Conservation (phyloP, 225 moss, liverwort and hornwort species). For the Lunularia cruciata region DNA sequence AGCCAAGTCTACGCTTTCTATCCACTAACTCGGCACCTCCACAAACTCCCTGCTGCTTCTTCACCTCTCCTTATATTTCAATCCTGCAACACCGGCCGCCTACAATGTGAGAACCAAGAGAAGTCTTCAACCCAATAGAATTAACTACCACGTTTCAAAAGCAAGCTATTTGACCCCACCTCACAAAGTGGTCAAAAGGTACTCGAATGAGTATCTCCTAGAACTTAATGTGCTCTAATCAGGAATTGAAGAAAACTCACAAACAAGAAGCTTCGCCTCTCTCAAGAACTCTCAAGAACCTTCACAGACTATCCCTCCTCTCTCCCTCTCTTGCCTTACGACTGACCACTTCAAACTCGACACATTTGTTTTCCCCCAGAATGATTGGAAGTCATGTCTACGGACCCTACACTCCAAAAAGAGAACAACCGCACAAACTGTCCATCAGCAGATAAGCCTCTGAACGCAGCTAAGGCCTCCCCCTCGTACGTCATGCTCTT, state of each 20-base stretch:
- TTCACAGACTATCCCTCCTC: neutral
- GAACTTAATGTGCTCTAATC: neutral
- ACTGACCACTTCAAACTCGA: neutral
- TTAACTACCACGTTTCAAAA: neutral
- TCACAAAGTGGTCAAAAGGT: neutral
- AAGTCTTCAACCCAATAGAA: neutral
- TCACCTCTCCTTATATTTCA: conserved; percentile 3
- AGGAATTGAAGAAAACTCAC: neutral
- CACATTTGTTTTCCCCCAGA: neutral
- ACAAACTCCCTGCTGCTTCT: neutral
- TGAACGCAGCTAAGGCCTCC: neutral
- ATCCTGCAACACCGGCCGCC: neutral
- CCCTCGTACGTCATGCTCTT: neutral
- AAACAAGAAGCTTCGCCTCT: neutral
- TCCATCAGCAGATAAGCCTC: neutral
- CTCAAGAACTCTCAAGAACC: neutral
- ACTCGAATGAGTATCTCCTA: neutral
- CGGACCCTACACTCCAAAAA: neutral
- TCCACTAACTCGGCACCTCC: neutral
- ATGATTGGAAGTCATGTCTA: neutral
- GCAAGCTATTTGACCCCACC: neutral
- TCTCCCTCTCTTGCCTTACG: neutral
- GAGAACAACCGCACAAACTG: neutral
- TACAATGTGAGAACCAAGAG: neutral
- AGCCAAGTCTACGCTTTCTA: neutral